Base-by-base conservation (phyloP, 495 filamentous ascomycete genomes). In the Opeltia flavorubescens region DNA sequence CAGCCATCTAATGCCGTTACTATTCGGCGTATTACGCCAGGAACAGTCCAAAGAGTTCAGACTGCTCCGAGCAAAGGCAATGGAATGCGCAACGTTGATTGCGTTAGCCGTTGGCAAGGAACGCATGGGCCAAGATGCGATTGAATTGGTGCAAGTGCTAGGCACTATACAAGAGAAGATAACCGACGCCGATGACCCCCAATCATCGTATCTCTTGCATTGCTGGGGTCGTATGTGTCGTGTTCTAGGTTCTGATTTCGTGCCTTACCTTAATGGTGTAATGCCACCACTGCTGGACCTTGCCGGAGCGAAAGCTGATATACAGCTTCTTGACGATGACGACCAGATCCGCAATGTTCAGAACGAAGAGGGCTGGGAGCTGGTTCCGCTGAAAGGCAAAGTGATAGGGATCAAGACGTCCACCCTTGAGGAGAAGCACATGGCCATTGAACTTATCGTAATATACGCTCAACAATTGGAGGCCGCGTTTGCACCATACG, bases 161-260 rank as follows among this genome's bases (percentile, higher is more conserved):
- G 91, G 82, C 4, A 75, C 70, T 38, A 94, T 96, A 46, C 93
- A 99, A 54, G 65, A 64, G 54, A 81, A 76, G 55, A 89, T 96
- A 47, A 79, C 79, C 20, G 93, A 99, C 55, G 69, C 86, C 12
- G 93, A 96, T 57, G 93, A 99, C 60, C 93, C 93, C 23, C 93
- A 99, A 64, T 85, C 86, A 7, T 86, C 89, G 52, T 99, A 99
- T 62, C 77, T 99, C 15, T 83, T 96, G 57, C 93, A 99, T 70
- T 99, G 91, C 68, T 99, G 93, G 93, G 93, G 93, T 39, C 78
- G 93, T 24, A 96, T 99, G 93, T 95, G 89, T 63, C 82, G 91
- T 40, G 89, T 96, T 17, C 72, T 99, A 47, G 87, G 82, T 38
- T 66, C 74, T 35, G 87, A 93, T 53, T 99, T 99, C 62, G 72